Evolutionary conservation across 2,329 filamentous ascomycete genomes (phyloP), one percentile per base, ranked within the genome.

Genomic region (Pyrenophora tritici-repentis): DNA sequence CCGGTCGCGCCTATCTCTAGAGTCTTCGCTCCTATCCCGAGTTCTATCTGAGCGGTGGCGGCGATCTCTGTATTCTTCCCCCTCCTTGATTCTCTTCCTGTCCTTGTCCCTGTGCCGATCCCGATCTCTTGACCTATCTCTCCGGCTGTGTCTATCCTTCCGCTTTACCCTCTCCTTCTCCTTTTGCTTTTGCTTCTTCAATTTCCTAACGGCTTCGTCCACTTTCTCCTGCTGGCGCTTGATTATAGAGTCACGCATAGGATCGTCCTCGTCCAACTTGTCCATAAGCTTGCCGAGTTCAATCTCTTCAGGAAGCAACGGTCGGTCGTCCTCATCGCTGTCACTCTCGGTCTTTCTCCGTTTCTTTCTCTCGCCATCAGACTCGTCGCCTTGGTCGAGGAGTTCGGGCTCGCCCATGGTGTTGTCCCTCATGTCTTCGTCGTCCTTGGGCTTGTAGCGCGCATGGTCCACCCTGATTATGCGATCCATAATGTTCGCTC

Each of bases 251-350:
- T 85, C 86, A 75, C 96, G 97, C 94, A 99, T 99, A 0, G 94
- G 94, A 72, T 99, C 94, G 55, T 97, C 93, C 18, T 97, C 92
- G 59, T 97, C 94, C 58, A 95, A 88, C 13, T 93, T 86, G 46
- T 83, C 78, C 44, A 95, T 85, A 48, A 97, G 73, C 37, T 85
- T 81, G 42, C 85, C 84, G 42, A 97, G 75, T 70, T 97, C 92
- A 47, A 79, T 78, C 76, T 97, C 92, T 68, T 97, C 92, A 54
- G 85, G 88, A 9, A 96, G 74, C 77, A 89, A 73, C 1, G 87
- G 87, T 50, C 89, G 77, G 44, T 78, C 77, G 20, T 76, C 72
- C 22, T 78, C 72, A 22, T 71, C 63, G 56, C 72, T 71, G 34
- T 72, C 70, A 39, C 64, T 73, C 75, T 80, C 80, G 26, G 56